Evolutionary conservation across 371 early-diverging fungal genomes (phyloP).

Genomic region (Mucor sp.): DNA sequence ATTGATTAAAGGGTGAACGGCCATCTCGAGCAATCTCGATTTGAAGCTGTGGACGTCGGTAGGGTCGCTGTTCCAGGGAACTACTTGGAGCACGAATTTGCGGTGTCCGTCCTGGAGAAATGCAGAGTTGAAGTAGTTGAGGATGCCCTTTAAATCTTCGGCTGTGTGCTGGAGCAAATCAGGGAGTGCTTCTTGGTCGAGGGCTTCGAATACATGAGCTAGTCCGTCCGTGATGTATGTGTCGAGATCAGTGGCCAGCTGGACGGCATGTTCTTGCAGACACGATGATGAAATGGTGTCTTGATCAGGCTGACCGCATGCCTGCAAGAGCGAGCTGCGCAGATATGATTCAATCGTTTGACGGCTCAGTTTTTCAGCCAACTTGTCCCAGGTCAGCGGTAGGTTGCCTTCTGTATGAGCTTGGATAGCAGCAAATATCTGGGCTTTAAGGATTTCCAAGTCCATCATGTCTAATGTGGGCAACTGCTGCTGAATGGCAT

Average conservation of each 20-base stretch:
- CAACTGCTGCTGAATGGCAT: constrained; percentile 20
- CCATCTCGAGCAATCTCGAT: constrained; percentile 25
- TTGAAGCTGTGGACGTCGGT: constrained; percentile 20
- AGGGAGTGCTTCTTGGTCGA: constrained; percentile 34
- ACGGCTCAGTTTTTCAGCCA: constrained; percentile 25
- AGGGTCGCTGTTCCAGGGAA: constrained; percentile 35
- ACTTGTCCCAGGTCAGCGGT: constrained; percentile 38
- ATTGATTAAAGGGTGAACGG: constrained; percentile 18
- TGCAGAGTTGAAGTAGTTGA: constrained; percentile 40
- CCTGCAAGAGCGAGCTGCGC: constrained; percentile 10
- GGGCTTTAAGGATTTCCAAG: constrained; percentile 43
- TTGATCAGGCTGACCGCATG: constrained; percentile 16
- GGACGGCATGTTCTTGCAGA: constrained; percentile 22
- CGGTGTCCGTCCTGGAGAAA: constrained; percentile 29
- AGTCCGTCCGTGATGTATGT: constrained; percentile 28
- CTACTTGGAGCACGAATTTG: constrained; percentile 30
- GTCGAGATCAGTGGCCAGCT: constrained; percentile 32
- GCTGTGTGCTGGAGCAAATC: constrained; percentile 37
- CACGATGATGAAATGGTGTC: constrained; percentile 27
- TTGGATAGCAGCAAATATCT: constrained; percentile 47
- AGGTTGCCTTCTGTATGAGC: constrained; percentile 43
- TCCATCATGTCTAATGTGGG: constrained; percentile 38
- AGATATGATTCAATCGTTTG: constrained; percentile 32
- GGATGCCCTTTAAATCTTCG: constrained; percentile 33
- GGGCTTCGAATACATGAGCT: constrained; percentile 23